A percentile compares a stretch with the other conserved stretches of the same genome.
These are phyloP conservation scores for Microcos paniculata DNA, from an alignment of 345 rosid genomes.

Conservation along the genomic window DNA sequence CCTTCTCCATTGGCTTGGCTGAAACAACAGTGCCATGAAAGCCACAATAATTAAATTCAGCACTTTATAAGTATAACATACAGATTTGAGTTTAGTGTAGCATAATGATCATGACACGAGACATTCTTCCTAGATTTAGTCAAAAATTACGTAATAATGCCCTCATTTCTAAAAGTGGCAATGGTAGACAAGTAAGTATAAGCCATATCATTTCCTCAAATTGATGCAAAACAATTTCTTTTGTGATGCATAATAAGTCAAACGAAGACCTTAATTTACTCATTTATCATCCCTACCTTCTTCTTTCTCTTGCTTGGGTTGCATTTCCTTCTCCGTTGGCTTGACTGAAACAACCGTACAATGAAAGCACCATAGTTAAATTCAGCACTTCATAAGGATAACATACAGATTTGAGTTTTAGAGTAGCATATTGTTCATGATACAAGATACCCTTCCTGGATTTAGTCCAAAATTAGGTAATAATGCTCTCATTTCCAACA, in stretches of 20 bases:
- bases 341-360: conserved; percentile 30
- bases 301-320: conserved; percentile 33
- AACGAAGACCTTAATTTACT: background rate
- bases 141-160: background rate
- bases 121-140: background rate
- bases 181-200: background rate
- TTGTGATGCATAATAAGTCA: background rate
- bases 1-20: conserved; percentile 28
- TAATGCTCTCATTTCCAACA: background rate
- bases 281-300: conserved; percentile 29
- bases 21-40: conserved; percentile 27
- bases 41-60: conserved; percentile 7
- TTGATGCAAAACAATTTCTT: background rate
- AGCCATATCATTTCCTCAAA: background rate
- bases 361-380: conserved; percentile 1
- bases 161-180: background rate
- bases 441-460: background rate
- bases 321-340: conserved; percentile 32
- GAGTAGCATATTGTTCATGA: background rate
- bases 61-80: background rate
- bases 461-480: background rate
- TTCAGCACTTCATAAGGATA: background rate
- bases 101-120: background rate
- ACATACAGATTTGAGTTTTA: background rate
- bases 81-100: background rate